Evolutionary conservation across 495 filamentous ascomycete genomes (phyloP).

Genomic region (Podospora australis): DNA sequence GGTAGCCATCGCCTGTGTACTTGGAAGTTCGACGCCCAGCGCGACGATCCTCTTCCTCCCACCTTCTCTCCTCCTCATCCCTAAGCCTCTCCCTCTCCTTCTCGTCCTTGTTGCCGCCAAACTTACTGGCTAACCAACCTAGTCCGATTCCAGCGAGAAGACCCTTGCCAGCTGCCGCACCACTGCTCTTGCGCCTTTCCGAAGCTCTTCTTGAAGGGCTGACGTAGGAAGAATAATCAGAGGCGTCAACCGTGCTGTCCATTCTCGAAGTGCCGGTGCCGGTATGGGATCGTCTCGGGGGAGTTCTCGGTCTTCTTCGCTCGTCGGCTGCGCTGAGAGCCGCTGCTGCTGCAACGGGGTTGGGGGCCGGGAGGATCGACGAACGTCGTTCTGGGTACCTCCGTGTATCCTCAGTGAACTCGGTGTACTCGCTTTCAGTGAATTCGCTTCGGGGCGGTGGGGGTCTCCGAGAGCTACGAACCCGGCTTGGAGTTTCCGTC

Average conservation of each 20-base stretch:
- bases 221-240: slow-evolving; percentile 47
- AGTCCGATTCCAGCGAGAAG: slow-evolving; percentile 60
- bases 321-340: slow-evolving; percentile 34
- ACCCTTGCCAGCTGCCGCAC: slow-evolving; percentile 49
- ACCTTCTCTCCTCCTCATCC: slow-evolving; percentile 56
- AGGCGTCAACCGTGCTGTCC: slow-evolving; percentile 35
- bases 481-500: slow-evolving; percentile 45
- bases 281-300: slow-evolving; percentile 38
- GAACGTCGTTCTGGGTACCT: slow-evolving; percentile 26
- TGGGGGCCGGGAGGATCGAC: slow-evolving; percentile 35
- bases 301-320: slow-evolving; percentile 32
- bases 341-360: slow-evolving; percentile 31
- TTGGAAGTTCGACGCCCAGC: slow-evolving; percentile 33
- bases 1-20: slow-evolving; percentile 57
- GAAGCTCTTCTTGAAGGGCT: slow-evolving; percentile 37
- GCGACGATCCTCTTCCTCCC: slow-evolving; percentile 42
- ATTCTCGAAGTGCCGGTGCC: slow-evolving; percentile 36
- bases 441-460: slow-evolving; percentile 25
- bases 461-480: slow-evolving; percentile 16
- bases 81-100: slow-evolving; percentile 61
- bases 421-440: slow-evolving; percentile 42
- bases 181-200: slow-evolving; percentile 20
- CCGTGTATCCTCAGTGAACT: slow-evolving; percentile 35
- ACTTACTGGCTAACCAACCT: slow-evolving; percentile 53
- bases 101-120: slow-evolving; percentile 47